A percentile compares a stretch with the other conserved stretches of the same genome.
phyloP scores from a whole-genome alignment of 1,284 basidiomycete species.

The Leucocoprinus gongylophorus region DNA sequence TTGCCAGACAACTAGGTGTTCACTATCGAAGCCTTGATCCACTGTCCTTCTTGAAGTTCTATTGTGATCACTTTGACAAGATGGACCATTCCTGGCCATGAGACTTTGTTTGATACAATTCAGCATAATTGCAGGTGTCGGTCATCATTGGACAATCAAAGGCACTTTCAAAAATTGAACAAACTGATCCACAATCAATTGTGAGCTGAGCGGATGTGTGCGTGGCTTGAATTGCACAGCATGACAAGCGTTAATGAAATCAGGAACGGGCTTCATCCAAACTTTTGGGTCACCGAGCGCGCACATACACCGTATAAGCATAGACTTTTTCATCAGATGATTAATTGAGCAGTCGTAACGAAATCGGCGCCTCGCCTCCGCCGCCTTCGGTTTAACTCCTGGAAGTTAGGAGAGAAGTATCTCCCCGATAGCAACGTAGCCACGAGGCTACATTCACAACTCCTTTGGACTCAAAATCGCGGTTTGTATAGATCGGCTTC shows the following conservation, averaged over 20 bases:
- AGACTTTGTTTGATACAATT: too few relatives aligned
- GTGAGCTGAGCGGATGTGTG: background rate
- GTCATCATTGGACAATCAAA: too few relatives aligned
- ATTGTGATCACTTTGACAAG: background rate
- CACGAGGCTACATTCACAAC: background rate
- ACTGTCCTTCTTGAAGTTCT: slow-evolving; percentile 6
- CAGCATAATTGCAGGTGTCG: too few relatives aligned
- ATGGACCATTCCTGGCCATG: background rate
- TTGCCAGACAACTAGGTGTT: slow-evolving; percentile 3
- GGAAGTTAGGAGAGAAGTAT: background rate
- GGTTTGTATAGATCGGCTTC: background rate
- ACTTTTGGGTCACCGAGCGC: background rate
- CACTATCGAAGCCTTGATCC: slow-evolving; percentile 3
- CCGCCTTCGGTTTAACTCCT: background rate
- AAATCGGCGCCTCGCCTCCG: background rate
- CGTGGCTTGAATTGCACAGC: background rate
- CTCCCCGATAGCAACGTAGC: background rate
- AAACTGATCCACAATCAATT: background rate
- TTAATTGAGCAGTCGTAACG: background rate
- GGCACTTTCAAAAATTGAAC: background rate
- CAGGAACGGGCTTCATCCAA: background rate
- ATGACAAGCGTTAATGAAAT: background rate
- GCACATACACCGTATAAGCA: background rate
- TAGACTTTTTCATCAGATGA: background rate
- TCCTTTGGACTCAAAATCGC: background rate